Evolutionary conservation across 2,329 filamentous ascomycete genomes (phyloP), one percentile per base, ranked within the genome.

Genomic region (Fusarium secorum): DNA sequence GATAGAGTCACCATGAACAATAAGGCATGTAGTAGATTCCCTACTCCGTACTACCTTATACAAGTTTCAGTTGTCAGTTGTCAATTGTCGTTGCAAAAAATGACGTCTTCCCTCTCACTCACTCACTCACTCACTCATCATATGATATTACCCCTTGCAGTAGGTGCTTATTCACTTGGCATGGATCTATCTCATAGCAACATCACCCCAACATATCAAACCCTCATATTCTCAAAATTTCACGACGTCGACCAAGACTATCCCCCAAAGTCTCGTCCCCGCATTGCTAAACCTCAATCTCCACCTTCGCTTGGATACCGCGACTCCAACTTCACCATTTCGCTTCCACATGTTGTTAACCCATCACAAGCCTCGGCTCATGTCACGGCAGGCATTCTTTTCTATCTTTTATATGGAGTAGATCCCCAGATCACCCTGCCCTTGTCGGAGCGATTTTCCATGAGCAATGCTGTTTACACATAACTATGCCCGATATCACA

Each of bases 161-260:
- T 28, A 55, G 42, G 49, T 59, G 24, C 18, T 22, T 32, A 38
- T 38, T 28, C 35, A n/a, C 45, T 33, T 44, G 33, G 41, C n/a
- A 54, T 35, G 22, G 35, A 41, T 26, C 22, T 24, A 18, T 18
- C 26, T n/a, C 26, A 52, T 35, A 11, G n/a, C 44, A 24, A 30
- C 35, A 45, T 28, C 56, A 44, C 26, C 39, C 32, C 32, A 38
- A 30, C 32, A 62, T 28, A 8, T 38, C 48, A 49, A 38, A 26
- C 20, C 42, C 32, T 48, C 18, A 20, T 58, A 9, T 22, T 22
- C 22, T 41, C 46, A 59, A 53, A 64, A 22, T 24, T 52, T 62
- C 64, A 68, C 64, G 65, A 71, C 60, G 69, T 71, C 58, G 59
- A 68, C 64, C 64, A 53, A 69, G 36, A 61, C 35, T 39, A 39